phyloP scores from a whole-genome alignment of 2,329 filamentous ascomycete genomes.

The Elsinoe arachidis region DNA sequence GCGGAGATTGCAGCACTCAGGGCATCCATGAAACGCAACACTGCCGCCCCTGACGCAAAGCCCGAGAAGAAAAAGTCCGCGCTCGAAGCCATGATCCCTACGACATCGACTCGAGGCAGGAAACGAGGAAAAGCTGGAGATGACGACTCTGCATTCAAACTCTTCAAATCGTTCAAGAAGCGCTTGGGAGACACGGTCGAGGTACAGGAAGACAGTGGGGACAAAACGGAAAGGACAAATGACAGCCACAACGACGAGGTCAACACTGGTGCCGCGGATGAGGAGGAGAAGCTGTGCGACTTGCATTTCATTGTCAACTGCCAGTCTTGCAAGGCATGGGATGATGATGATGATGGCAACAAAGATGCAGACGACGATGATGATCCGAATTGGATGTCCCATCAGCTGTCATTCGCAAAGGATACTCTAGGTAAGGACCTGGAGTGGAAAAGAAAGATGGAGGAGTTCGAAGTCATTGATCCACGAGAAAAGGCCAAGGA shows the following conservation, averaged over 20 bases:
- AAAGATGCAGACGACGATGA: slow-evolving; percentile 47
- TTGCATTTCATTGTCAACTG: slow-evolving; percentile 94
- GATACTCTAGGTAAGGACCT: slow-evolving; percentile 86
- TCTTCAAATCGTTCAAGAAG: slow-evolving; percentile 71
- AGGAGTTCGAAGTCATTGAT: slow-evolving; percentile 85
- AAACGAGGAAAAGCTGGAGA: slow-evolving; percentile 51
- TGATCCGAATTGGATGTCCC: slow-evolving; percentile 71
- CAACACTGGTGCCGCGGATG: slow-evolving; percentile 39
- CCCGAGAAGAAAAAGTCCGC: slow-evolving; percentile 56
- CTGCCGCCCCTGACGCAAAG: slow-evolving; percentile 31
- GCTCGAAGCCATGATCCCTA: slow-evolving; percentile 65
- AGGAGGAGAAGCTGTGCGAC: slow-evolving; percentile 74
- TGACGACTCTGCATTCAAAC: slow-evolving; percentile 50
- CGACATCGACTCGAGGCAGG: slow-evolving; percentile 59
- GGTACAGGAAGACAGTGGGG: not conserved
- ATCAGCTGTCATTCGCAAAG: slow-evolving; percentile 75
- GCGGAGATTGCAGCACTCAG: slow-evolving; percentile 74
- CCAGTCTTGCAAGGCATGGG: slow-evolving; percentile 83
- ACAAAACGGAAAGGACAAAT: not conserved
- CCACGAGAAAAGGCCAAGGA: slow-evolving; percentile 59
- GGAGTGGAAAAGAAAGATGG: slow-evolving; percentile 80
- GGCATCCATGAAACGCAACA: slow-evolving; percentile 66
- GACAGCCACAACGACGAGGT: not conserved
- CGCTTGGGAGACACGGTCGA: slow-evolving; percentile 51
- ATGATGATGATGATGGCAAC: slow-evolving; percentile 58